Conservation (phyloP, 2,329 filamentous ascomycete species). For the Pyricularia grisea region DNA sequence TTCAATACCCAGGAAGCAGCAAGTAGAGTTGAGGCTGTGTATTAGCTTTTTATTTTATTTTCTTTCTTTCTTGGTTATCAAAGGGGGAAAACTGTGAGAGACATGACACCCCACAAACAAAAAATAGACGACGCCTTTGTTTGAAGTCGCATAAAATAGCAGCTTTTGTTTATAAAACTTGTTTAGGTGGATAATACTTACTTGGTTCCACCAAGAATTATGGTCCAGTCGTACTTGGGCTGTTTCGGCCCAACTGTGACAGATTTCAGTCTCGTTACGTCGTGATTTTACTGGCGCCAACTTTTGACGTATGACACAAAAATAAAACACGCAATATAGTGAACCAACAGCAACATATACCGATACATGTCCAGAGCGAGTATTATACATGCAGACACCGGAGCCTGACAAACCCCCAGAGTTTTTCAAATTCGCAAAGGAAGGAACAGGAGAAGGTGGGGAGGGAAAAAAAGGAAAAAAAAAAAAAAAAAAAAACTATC, state of each 20-base stretch:
- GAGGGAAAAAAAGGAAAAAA: too few relatives aligned
- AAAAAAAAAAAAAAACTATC: too few relatives aligned
- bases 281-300: neutral
- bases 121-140: neutral
- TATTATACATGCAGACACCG: neutral
- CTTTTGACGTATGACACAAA: neutral
- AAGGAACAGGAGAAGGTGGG: neutral
- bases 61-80: too few relatives aligned
- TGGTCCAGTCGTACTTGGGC: constrained; percentile 45
- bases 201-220: constrained; percentile 57
- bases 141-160: neutral
- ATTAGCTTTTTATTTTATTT: neutral
- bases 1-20: constrained; percentile 5
- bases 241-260: constrained; percentile 7
- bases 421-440: neutral
- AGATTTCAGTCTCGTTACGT: neutral
- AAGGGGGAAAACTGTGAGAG: neutral
- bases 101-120: neutral
- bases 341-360: neutral
- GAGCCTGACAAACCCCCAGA: neutral
- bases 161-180: neutral
- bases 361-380: neutral
- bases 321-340: neutral
- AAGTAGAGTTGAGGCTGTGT: neutral
- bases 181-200: constrained; percentile 8